Evolutionary conservation across 495 filamentous ascomycete genomes (phyloP).

Genomic region (Hypoxylon crocopeplum): DNA sequence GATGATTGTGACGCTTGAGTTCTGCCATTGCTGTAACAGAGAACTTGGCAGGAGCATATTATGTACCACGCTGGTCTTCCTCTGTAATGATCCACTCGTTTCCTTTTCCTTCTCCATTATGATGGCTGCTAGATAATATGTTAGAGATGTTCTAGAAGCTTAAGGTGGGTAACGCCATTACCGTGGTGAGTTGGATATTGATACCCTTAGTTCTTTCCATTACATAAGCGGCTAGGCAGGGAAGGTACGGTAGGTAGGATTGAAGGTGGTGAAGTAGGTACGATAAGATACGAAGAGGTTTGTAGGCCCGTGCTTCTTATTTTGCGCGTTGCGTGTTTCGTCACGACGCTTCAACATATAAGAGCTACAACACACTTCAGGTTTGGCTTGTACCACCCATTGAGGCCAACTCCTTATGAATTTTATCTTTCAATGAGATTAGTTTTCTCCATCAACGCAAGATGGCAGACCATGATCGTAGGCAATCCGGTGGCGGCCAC

Average conservation of each 20-base stretch:
- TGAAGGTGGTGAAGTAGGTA: neutral
- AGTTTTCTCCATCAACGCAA: slow-evolving; percentile 4
- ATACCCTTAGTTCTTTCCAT: no score
- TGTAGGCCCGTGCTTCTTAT: slow-evolving; percentile 28
- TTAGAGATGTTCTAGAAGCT: no score
- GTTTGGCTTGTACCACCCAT: no score
- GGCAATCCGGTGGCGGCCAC: slow-evolving; percentile 60
- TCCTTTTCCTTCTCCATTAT: no score
- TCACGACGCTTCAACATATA: slow-evolving; percentile 16
- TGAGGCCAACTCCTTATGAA: slow-evolving; percentile 4
- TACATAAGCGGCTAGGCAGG: no score
- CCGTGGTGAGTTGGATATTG: no score
- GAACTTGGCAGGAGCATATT: neutral
- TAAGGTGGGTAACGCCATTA: no score
- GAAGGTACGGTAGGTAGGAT: no score
- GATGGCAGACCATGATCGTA: slow-evolving; percentile 80
- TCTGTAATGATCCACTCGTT: no score
- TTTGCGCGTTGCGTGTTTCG: slow-evolving; percentile 32
- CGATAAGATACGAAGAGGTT: slow-evolving; percentile 28
- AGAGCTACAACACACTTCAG: no score
- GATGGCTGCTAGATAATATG: no score
- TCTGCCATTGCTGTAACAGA: slow-evolving; percentile 7
- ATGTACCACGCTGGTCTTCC: no score
- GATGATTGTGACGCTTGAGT: slow-evolving; percentile 10
- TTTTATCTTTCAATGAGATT: slow-evolving; percentile 7